Conservation (phyloP, 441 rosid species). For the Populus hybrid region DNA sequence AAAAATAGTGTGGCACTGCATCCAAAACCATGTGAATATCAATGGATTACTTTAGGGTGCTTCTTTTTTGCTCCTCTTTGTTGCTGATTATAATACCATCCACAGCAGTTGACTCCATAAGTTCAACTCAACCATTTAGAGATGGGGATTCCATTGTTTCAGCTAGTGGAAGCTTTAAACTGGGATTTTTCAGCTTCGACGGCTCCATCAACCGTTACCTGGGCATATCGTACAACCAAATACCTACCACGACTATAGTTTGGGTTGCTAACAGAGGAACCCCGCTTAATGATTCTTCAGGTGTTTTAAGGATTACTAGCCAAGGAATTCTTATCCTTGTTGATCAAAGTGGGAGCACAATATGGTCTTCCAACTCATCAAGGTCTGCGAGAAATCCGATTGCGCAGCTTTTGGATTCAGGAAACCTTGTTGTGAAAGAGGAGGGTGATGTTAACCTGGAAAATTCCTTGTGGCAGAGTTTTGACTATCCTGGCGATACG, state of each 20-base stretch:
- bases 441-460: not conserved
- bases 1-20: not conserved
- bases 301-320: not conserved
- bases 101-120: not conserved
- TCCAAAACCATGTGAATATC: not conserved
- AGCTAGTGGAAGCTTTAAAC: not conserved
- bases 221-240: not conserved
- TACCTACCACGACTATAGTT: not conserved
- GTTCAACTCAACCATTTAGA: not conserved
- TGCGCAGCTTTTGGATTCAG: conserved; percentile 21
- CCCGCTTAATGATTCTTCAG: not conserved
- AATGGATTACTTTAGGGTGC: not conserved
- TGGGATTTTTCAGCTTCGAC: not conserved
- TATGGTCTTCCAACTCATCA: not conserved
- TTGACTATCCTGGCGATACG: conserved; percentile 31
- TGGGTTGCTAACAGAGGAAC: not conserved
- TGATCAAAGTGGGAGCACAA: not conserved
- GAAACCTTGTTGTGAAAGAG: conserved; percentile 24
- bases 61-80: not conserved
- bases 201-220: not conserved
- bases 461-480: conserved; percentile 33
- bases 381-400: not conserved
- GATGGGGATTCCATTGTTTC: conserved; percentile 16
- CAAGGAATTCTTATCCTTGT: not conserved
- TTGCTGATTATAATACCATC: not conserved